Conservation (phyloP, 768 basidiomycete genomes). For the Tricholoma saponaceum region DNA sequence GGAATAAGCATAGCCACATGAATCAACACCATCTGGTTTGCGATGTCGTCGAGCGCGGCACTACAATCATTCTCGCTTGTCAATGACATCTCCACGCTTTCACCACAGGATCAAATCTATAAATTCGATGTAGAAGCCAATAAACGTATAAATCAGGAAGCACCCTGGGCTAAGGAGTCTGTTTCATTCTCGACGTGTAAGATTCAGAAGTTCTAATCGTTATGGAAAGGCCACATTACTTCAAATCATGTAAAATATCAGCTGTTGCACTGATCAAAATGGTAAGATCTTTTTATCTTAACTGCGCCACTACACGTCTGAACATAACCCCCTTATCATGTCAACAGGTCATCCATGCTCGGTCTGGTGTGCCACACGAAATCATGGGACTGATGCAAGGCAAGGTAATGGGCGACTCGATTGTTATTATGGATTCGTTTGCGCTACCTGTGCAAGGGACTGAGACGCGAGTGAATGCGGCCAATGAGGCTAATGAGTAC, state of each 20-base stretch:
- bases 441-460: slow-evolving; percentile 97
- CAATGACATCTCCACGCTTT: slow-evolving; percentile 68
- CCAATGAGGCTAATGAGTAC: slow-evolving; percentile 94
- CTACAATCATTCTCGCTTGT: slow-evolving; percentile 68
- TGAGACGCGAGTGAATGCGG: slow-evolving; percentile 96
- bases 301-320: not conserved
- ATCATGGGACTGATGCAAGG: slow-evolving; percentile 99
- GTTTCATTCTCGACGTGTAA: slow-evolving; percentile 19
- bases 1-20: not conserved
- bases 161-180: slow-evolving; percentile 88
- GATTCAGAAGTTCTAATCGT: not conserved
- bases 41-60: slow-evolving; percentile 49
- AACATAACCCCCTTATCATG: not conserved
- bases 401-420: slow-evolving; percentile 75
- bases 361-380: slow-evolving; percentile 95
- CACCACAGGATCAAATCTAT: slow-evolving; percentile 78
- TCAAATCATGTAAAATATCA: slow-evolving; percentile 91
- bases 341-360: slow-evolving; percentile 89
- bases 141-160: slow-evolving; percentile 57
- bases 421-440: slow-evolving; percentile 93
- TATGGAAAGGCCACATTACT: slow-evolving; percentile 62
- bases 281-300: slow-evolving; percentile 33
- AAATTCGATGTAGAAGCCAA: slow-evolving; percentile 69
- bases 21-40: not conserved
- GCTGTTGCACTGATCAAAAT: slow-evolving; percentile 96